phyloP scores from a whole-genome alignment of 441 rosid species.

The Iberis amara region DNA sequence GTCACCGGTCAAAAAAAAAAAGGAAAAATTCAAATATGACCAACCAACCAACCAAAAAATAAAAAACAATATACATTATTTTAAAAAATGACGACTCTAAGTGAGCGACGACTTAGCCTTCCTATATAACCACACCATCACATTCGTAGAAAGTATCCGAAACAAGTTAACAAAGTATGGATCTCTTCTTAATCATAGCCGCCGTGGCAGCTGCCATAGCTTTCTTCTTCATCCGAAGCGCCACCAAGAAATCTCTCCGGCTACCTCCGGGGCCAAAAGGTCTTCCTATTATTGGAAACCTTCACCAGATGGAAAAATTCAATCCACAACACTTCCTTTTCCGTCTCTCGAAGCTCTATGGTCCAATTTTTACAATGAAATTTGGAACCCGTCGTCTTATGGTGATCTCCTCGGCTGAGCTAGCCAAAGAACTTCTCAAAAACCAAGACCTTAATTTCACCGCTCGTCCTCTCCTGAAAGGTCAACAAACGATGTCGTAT shows the following conservation, averaged over 20 bases:
- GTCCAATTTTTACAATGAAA: constrained; percentile 39
- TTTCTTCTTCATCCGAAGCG: constrained; percentile 19
- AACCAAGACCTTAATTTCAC: constrained; percentile 41
- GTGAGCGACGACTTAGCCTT: constrained; percentile 10
- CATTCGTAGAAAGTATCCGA: constrained; percentile 7
- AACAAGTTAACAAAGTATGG: constrained; percentile 17
- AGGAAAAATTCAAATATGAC: not conserved
- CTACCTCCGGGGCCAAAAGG: constrained; percentile 41
- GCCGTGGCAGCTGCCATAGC: constrained; percentile 13
- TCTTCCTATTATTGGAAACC: constrained; percentile 54
- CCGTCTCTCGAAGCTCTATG: constrained; percentile 42
- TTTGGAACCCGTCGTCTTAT: constrained; percentile 34
- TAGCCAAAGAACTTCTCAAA: constrained; percentile 40
- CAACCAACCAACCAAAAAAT: constrained; percentile 16
- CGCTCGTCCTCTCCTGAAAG: constrained; percentile 31
- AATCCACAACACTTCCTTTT: constrained; percentile 33
- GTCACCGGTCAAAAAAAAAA: constrained; percentile 22
- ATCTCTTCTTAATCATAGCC: constrained; percentile 24
- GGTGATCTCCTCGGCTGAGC: constrained; percentile 43
- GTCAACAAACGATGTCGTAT: constrained; percentile 38
- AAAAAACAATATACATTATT: not conserved
- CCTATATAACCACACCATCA: constrained; percentile 17
- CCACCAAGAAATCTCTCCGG: constrained; percentile 13
- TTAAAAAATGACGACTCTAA: not conserved
- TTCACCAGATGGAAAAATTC: constrained; percentile 41